Evolutionary conservation across 1,284 basidiomycete species (phyloP), one percentile per base, ranked within the genome.

Genomic region (Moesziomyces aphidis): DNA sequence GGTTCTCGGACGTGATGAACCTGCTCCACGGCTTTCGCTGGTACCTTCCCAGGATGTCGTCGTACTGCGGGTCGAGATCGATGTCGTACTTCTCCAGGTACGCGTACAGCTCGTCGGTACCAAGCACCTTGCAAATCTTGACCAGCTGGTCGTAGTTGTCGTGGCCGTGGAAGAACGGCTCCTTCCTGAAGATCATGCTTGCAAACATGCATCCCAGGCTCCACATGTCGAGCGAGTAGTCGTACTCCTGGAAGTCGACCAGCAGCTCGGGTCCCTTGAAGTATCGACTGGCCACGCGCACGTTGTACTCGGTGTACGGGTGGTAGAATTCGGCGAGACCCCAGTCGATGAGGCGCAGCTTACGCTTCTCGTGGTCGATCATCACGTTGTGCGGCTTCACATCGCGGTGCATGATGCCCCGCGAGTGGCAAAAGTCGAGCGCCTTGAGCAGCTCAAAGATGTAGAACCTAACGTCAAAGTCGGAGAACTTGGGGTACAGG

Each of bases 361-460:
- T 95, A 83, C 93, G 91, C 85, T 92, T 92, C 82, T 97, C 94
- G 83, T 98, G 95, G 86, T 99, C 97, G 85, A 99, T 98, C 95
- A 99, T 98, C 63, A 99, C 95, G 85, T 99, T 99, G 87, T 97
- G 95, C 5, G 97, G 96, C 85, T 99, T 99, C 73, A 99, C 96
- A 85, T 99, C 97, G 73, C 97, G 90, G 60, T 99, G 97, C 95
- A 98, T 99, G 85, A 98, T 98, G 15, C 96, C 96, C 78, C 95
- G 93, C 36, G 96, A 98, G 86, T 98, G 97, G 83, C 95, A 97
- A 84, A 92, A 99, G 86, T 99, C 96, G 84, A 99, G 88, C 19
- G 97, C 96, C 89, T 99, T 98, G 80, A 99, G 89, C 67, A 99
- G 89, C 86, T 99, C 95, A 77, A 92, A 90, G 89, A 98, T 96